A percentile compares a stretch with the other conserved stretches of the same genome.
phyloP scores from a whole-genome alignment of 106 monocot species.

The Hemerocallis citrina region DNA sequence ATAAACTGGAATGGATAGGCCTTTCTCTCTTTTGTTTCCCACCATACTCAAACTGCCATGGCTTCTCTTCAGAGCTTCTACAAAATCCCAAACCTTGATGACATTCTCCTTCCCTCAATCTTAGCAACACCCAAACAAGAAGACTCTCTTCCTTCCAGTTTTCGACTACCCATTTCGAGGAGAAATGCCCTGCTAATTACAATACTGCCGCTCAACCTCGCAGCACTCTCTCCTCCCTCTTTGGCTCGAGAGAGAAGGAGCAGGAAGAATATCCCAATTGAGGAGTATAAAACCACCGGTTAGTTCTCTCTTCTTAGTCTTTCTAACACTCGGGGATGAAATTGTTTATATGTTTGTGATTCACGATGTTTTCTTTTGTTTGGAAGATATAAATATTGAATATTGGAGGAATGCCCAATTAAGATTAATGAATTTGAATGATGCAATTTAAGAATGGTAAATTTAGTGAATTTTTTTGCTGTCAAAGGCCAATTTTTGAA shows the following conservation, averaged over 20 bases:
- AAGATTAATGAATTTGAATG: not conserved
- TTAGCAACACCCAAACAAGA: not conserved
- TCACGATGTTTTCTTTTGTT: not conserved
- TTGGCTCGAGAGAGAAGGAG: constrained; percentile 62
- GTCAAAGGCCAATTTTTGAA: too few species aligned
- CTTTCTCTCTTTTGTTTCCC: too few species aligned
- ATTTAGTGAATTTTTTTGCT: too few species aligned
- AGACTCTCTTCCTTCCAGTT: not conserved
- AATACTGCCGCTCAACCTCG: constrained; percentile 22
- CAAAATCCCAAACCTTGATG: too few species aligned
- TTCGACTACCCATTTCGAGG: constrained; percentile 13
- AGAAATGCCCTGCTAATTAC: constrained; percentile 30
- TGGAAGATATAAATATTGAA: not conserved
- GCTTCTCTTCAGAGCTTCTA: too few species aligned
- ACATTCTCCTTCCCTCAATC: not conserved
- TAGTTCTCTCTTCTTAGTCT: constrained; percentile 15
- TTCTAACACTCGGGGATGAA: not conserved
- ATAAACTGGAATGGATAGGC: too few species aligned
- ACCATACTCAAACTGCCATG: too few species aligned
- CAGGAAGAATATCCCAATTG: constrained; percentile 51
- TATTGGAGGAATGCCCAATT: not conserved
- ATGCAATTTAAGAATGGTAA: too few species aligned
- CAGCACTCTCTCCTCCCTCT: constrained; percentile 22
- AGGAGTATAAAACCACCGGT: constrained; percentile 64
- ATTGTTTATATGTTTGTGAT: not conserved